Evolutionary conservation across 2,329 filamentous ascomycete genomes (phyloP).

Genomic region (Leptoxyphium fumago): DNA sequence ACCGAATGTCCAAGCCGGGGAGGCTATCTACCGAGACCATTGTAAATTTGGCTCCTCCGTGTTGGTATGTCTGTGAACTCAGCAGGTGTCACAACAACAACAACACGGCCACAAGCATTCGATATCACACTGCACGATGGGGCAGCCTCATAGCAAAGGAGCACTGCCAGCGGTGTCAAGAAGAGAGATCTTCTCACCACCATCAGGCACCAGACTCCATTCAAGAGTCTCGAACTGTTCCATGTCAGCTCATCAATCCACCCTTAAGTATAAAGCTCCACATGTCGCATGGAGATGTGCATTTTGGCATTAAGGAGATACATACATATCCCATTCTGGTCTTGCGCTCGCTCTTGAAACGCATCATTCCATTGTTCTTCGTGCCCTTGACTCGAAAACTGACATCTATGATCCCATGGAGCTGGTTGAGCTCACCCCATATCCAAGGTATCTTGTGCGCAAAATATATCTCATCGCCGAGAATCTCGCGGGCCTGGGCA

Average conservation of each 20-base stretch:
- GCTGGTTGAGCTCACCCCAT: conserved; percentile 65
- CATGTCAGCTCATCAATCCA: background rate
- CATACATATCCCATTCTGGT: conserved; percentile 45
- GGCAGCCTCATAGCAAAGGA: conserved; percentile 39
- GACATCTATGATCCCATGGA: conserved; percentile 83
- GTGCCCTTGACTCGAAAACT: conserved; percentile 75
- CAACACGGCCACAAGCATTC: no score
- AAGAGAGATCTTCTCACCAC: conserved; percentile 57
- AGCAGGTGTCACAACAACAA: no score
- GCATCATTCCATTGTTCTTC: conserved; percentile 54
- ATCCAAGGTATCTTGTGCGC: conserved; percentile 35
- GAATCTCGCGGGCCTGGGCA: conserved; percentile 52
- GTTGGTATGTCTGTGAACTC: no score
- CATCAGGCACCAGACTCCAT: conserved; percentile 67
- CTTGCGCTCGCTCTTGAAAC: conserved; percentile 62
- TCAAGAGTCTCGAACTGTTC: conserved; percentile 67
- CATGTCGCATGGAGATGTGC: background rate
- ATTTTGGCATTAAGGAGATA: conserved; percentile 8
- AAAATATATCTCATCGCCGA: conserved; percentile 56
- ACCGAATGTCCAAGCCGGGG: no score
- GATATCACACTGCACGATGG: no score
- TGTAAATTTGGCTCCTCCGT: no score
- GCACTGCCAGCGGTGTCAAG: conserved; percentile 48
- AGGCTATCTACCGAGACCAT: no score
- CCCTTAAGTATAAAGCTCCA: no score